A percentile compares a stretch with the other conserved stretches of the same genome.
phyloP scores from a whole-genome alignment of 257 asterid genomes.

The Lantana camara region DNA sequence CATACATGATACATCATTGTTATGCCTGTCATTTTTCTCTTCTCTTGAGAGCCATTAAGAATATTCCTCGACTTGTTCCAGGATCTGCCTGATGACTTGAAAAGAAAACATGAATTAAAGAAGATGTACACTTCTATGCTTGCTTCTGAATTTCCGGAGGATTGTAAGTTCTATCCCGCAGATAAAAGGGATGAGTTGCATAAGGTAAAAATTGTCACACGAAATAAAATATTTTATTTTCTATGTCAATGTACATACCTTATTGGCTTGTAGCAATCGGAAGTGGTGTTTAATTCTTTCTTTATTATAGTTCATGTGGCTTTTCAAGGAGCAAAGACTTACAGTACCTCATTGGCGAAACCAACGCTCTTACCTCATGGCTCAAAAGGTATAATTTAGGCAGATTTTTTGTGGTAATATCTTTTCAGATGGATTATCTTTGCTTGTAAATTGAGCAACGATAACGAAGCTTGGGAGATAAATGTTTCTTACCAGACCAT shows the following conservation, averaged over 20 bases:
- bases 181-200: constrained; percentile 85
- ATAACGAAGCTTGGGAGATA: no score
- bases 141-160: constrained; percentile 91
- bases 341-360: constrained; percentile 85
- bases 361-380: constrained; percentile 77
- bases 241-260: constrained; percentile 4
- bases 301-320: constrained; percentile 66
- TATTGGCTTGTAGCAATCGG: constrained; percentile 9
- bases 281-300: constrained; percentile 20
- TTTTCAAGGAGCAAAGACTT: constrained; percentile 86
- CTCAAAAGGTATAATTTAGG: constrained; percentile 66
- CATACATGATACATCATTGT: constrained; percentile 1
- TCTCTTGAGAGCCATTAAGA: constrained; percentile 8
- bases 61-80: constrained; percentile 31
- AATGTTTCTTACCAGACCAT: neutral
- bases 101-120: constrained; percentile 67
- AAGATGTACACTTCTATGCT: constrained; percentile 64
- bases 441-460: no score
- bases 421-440: no score
- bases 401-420: constrained; percentile 4
- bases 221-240: constrained; percentile 7
- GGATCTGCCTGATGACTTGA: constrained; percentile 77
- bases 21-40: neutral
- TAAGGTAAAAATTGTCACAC: constrained; percentile 54
- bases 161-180: constrained; percentile 85